phyloP scores from a whole-genome alignment of 768 basidiomycete species.

The Vararia minispora region DNA sequence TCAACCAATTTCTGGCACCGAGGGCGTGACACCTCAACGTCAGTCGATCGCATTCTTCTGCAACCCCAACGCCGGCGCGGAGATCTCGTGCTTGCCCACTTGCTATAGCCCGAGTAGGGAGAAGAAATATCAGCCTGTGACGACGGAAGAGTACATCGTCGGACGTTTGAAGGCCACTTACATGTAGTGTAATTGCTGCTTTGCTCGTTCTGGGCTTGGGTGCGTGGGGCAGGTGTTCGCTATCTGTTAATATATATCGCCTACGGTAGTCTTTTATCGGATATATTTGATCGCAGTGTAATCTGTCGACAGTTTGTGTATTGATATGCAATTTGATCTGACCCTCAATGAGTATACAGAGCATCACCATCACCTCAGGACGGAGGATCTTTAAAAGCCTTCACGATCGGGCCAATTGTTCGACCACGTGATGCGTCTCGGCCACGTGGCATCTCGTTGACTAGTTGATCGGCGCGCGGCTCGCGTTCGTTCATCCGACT shows the following conservation, averaged over 20 bases:
- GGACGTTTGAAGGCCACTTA: conserved; percentile 55
- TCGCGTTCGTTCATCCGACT: too few species aligned
- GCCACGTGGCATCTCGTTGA: conserved; percentile 15
- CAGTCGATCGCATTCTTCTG: conserved; percentile 86
- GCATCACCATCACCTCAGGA: too few species aligned
- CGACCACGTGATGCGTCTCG: conserved; percentile 13
- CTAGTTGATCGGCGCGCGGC: not conserved
- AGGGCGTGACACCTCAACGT: conserved; percentile 49
- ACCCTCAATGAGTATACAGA: too few species aligned
- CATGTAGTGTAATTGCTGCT: conserved; percentile 13
- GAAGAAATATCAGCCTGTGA: conserved; percentile 59
- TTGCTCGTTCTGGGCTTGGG: not conserved
- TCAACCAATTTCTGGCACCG: conserved; percentile 33
- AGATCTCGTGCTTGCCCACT: conserved; percentile 63
- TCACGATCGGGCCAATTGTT: not conserved
- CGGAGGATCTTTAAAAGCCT: too few species aligned
- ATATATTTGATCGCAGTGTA: too few species aligned
- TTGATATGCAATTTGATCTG: too few species aligned
- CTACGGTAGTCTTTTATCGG: too few species aligned
- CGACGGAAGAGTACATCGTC: conserved; percentile 68
- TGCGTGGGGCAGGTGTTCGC: not conserved
- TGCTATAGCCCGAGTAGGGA: conserved; percentile 38
- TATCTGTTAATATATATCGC: too few species aligned
- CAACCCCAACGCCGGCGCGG: conserved; percentile 63
- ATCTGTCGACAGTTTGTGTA: too few species aligned